A percentile compares a stretch with the other conserved stretches of the same genome.
Conservation (phyloP, 169 alveolate genomes). For the Miamiensis avidus region DNA sequence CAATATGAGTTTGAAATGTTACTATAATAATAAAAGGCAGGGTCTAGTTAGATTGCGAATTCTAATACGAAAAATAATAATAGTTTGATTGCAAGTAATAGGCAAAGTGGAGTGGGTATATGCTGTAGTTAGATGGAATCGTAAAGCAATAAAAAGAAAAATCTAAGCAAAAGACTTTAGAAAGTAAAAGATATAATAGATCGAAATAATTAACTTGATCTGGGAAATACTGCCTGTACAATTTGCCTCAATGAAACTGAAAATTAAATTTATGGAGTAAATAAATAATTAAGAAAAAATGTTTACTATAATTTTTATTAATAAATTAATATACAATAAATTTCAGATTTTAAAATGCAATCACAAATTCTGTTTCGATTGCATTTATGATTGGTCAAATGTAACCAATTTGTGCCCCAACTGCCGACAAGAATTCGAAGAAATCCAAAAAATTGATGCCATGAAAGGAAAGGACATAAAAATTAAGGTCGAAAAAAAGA, state of each 20-base stretch:
- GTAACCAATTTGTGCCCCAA: slow-evolving; percentile 17
- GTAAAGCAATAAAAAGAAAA: too few relatives aligned
- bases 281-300: too few relatives aligned
- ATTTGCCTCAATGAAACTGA: neutral
- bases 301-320: too few relatives aligned
- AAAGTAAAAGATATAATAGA: neutral
- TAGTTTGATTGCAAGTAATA: too few relatives aligned
- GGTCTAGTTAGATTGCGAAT: too few relatives aligned
- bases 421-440: slow-evolving; percentile 6
- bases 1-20: too few relatives aligned
- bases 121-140: too few relatives aligned
- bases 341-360: neutral
- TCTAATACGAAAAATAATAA: too few relatives aligned
- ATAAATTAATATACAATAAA: too few relatives aligned
- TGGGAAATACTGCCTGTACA: neutral
- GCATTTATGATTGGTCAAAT: slow-evolving; percentile 13
- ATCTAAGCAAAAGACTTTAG: neutral
- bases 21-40: too few relatives aligned
- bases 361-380: slow-evolving; percentile 22
- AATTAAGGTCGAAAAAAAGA: slow-evolving; percentile 6
- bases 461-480: neutral
- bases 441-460: slow-evolving; percentile 1
- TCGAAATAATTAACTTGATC: neutral
- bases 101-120: too few relatives aligned
- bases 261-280: neutral